Evolutionary conservation across 768 basidiomycete genomes (phyloP), one percentile per base, ranked within the genome.

Genomic region (Suillus decipiens): DNA sequence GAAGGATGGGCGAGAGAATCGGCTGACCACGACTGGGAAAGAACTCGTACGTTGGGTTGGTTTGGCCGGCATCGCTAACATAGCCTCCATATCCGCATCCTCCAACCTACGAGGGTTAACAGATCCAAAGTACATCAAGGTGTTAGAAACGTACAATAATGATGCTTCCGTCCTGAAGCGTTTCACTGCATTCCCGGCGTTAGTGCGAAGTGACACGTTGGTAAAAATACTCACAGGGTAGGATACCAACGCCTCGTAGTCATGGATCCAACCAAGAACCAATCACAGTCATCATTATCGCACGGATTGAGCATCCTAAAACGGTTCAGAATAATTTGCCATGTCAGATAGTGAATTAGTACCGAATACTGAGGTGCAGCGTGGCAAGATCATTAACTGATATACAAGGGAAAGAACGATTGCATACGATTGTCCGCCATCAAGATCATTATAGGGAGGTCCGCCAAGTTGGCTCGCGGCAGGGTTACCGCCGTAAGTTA

Each of bases 11-110:
- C 3, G 89, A 85, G 14, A 72, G 69, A 62, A 92, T 79, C 5
- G 88, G 81, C 17, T 68, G 73, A n/a, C 83, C 86, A 62, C 74
- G 79, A 10, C 84, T 78, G 4, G 92, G 92, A 80, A 86, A 93
- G 77, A 92, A 90, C 75, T 93, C 90, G 72, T 89, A 88, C 0
- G 89, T 91, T 0, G 93, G 93, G 70, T 92, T 92, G 69, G 89
- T 85, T 66, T 93, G 89, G 15, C 70, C 71, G 0, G 80, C 80
- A 66, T 82, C 82, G 73, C 92, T 93, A 64, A 93, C 89, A 71
- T 89, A 95, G 42, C 90, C 89, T 10, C 90, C 89, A 70, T 78
- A 77, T 55, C 69, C 68, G 65, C 84, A 86, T 9, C 88, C 88
- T 47, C 88, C 88, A 55, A 88, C 76, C 86, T 87, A 61, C 12